Evolutionary conservation across 208 protist genomes (phyloP).

Genomic region (Crithidia sp.): DNA sequence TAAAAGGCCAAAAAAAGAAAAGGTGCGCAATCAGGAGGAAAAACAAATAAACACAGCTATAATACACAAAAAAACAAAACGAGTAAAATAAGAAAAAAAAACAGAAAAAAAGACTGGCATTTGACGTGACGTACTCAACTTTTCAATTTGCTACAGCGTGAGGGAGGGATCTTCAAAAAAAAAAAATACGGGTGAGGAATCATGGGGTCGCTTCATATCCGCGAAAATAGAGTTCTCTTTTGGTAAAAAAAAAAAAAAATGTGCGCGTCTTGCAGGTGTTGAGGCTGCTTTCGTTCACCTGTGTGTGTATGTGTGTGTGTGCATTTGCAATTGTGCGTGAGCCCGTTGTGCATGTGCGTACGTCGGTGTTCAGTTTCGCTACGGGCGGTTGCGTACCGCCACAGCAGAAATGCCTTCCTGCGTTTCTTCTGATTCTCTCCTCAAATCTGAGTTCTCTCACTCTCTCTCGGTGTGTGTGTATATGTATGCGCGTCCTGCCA

Average conservation of each 20-base stretch:
- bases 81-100: conserved; percentile 7
- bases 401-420: background rate
- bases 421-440: background rate
- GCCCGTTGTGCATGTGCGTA: background rate
- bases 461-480: too few relatives aligned
- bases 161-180: background rate
- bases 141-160: too few relatives aligned
- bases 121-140: background rate
- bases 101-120: background rate
- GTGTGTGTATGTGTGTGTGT: conserved; percentile 9
- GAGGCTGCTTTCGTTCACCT: background rate
- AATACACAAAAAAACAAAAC: background rate
- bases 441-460: too few relatives aligned
- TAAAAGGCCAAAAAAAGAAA: background rate
- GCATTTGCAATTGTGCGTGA: background rate
- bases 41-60: too few relatives aligned
- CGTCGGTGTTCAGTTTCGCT: background rate
- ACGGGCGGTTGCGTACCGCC: background rate
- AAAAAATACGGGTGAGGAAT: conserved; percentile 13
- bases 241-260: conserved; percentile 16
- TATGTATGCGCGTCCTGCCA: too few relatives aligned
- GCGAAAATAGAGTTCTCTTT: background rate
- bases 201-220: conserved; percentile 24
- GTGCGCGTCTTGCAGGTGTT: conserved; percentile 1
- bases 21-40: background rate